Percentiles rank a stretch among this genome's conserved stretches.
phyloP scores from a whole-genome alignment of 495 filamentous ascomycete species.

The Apodospora peruviana region DNA sequence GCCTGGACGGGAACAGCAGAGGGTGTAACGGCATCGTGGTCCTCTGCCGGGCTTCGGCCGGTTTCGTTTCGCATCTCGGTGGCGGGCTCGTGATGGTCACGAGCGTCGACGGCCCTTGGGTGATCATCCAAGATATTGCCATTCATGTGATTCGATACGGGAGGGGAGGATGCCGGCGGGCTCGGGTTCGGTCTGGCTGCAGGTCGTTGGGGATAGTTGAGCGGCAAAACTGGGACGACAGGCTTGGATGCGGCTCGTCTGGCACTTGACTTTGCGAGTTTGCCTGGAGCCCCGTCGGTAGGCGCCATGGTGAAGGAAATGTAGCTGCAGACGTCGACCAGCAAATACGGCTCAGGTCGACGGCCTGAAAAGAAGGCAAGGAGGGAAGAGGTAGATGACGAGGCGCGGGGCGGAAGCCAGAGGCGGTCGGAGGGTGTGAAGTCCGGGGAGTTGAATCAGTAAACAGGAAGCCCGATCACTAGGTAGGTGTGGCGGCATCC shows the following conservation, averaged over 20 bases:
- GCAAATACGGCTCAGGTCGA: not conserved
- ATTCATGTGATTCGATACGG: not conserved
- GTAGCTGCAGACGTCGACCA: not conserved
- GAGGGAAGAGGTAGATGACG: not conserved
- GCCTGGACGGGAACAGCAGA: constrained; percentile 5
- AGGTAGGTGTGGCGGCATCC: constrained; percentile 11
- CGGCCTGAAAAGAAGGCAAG: not conserved
- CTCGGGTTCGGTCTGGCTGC: constrained; percentile 7
- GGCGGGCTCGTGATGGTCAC: not conserved
- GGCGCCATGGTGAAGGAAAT: constrained; percentile 21
- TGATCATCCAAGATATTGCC: constrained; percentile 5
- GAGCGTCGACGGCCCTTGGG: not conserved
- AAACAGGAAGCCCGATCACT: constrained; percentile 9
- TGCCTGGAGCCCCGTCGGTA: constrained; percentile 16
- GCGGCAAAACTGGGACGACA: constrained; percentile 24
- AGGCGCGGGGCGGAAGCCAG: not conserved
- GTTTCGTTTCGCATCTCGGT: not conserved
- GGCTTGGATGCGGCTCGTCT: constrained; percentile 12
- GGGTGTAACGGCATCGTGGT: not conserved
- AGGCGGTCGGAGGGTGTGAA: not conserved
- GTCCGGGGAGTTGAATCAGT: too few species aligned
- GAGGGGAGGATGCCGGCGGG: constrained; percentile 3
- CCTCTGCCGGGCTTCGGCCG: not conserved
- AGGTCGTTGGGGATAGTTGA: constrained; percentile 24
- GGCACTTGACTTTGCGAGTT: constrained; percentile 14